A percentile compares a stretch with the other conserved stretches of the same genome.
These are phyloP conservation scores for Azolla pinnata DNA, from an alignment of 75 land plant species.

Conservation along the genomic window DNA sequence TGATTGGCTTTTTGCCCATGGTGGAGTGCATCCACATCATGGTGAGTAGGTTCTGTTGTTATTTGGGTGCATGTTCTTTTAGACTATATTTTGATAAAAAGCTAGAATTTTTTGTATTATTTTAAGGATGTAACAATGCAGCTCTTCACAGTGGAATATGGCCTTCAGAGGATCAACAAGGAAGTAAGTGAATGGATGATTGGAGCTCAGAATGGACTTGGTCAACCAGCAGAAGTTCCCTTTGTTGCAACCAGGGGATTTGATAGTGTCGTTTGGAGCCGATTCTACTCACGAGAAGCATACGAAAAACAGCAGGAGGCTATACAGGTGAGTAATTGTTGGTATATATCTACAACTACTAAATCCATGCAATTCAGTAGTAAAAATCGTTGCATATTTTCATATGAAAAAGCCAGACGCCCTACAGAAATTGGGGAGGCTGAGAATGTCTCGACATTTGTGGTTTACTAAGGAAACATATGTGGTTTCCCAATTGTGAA, in stretches of 20 bases:
- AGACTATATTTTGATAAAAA: too few species aligned
- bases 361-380: too few species aligned
- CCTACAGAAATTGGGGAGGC: too few species aligned
- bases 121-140: constrained; percentile 1
- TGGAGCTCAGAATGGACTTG: constrained; percentile 29
- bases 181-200: constrained; percentile 92
- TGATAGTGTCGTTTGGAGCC: constrained; percentile 95
- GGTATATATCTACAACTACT: too few species aligned
- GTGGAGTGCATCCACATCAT: constrained; percentile 98
- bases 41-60: constrained; percentile 50
- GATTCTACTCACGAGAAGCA: constrained; percentile 72
- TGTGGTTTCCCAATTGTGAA: not conserved
- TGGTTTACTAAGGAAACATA: not conserved
- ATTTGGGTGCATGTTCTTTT: too few species aligned
- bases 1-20: constrained; percentile 97
- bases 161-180: constrained; percentile 71
- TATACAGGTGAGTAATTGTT: constrained; percentile 15
- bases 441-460: too few species aligned
- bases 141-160: constrained; percentile 65
- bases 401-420: too few species aligned
- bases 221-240: constrained; percentile 33
- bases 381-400: too few species aligned
- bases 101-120: not conserved
- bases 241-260: constrained; percentile 86
- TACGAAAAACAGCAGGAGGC: constrained; percentile 24